These are phyloP conservation scores for Calonectria pseudoturangicola DNA, from an alignment of 2,329 filamentous ascomycete genomes.

Conservation along the genomic window DNA sequence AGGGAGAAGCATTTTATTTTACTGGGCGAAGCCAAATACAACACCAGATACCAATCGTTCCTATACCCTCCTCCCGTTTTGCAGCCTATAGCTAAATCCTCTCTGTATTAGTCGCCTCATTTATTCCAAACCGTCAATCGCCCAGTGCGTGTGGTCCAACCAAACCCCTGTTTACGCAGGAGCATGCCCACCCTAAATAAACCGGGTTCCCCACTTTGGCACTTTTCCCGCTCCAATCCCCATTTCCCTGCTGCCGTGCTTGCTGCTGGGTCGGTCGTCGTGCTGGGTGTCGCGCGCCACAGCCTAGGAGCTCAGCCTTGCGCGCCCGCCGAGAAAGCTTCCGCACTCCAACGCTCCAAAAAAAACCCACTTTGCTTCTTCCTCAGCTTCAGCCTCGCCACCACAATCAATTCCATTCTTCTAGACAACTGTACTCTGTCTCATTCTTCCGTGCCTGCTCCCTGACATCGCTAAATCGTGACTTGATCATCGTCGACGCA, in stretches of 20 bases:
- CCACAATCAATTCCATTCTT: conserved; percentile 17
- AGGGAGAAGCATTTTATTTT: too few species aligned
- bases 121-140: conserved; percentile 13
- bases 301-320: conserved; percentile 48
- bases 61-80: background rate
- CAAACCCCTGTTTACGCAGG: conserved; percentile 10
- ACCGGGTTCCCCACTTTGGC: conserved; percentile 6
- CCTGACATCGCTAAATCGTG: conserved; percentile 2
- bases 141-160: conserved; percentile 15
- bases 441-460: conserved; percentile 7
- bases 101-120: conserved; percentile 10
- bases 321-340: conserved; percentile 47
- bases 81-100: background rate
- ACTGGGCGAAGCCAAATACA: background rate
- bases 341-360: conserved; percentile 30
- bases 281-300: background rate
- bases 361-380: conserved; percentile 18
- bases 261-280: background rate
- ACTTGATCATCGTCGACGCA: background rate
- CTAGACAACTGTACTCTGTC: background rate
- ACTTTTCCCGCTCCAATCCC: conserved; percentile 6
- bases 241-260: background rate
- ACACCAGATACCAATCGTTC: background rate
- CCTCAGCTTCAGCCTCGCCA: conserved; percentile 53
- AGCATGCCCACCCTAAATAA: conserved; percentile 7